Percentiles rank a stretch among this genome's conserved stretches.
Conservation (phyloP, 139 green algal species). For the Picochlorum sp. region DNA sequence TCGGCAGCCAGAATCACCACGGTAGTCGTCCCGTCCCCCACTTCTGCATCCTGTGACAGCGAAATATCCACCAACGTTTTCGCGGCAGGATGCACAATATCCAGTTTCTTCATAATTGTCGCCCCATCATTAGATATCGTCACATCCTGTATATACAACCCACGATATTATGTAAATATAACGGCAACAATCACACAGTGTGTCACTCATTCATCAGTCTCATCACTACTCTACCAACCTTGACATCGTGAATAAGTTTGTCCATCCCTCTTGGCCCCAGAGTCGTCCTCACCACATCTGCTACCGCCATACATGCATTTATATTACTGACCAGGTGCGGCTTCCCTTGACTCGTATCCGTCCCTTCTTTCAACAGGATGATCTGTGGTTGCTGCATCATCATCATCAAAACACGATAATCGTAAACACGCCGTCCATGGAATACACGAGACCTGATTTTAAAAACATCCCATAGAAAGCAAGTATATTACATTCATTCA, state of each 20-base stretch:
- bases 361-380: slow-evolving; percentile 97
- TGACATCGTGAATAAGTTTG: slow-evolving; percentile 93
- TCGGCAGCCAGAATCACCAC: slow-evolving; percentile 95
- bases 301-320: slow-evolving; percentile 93
- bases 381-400: slow-evolving; percentile 90
- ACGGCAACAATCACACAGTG: background rate
- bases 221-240: slow-evolving; percentile 28
- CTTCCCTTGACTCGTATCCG: slow-evolving; percentile 93
- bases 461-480: no score
- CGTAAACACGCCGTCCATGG: background rate
- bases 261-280: slow-evolving; percentile 96
- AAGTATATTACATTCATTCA: no score
- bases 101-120: slow-evolving; percentile 98
- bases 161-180: background rate
- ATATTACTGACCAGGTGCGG: slow-evolving; percentile 98
- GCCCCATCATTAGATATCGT: slow-evolving; percentile 97
- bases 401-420: background rate
- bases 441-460: no score
- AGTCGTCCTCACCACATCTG: slow-evolving; percentile 87
- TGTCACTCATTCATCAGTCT: background rate
- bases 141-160: slow-evolving; percentile 70
- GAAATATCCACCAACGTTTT: slow-evolving; percentile 96
- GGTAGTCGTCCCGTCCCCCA: slow-evolving; percentile 96
- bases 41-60: slow-evolving; percentile 71
- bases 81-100: slow-evolving; percentile 96